phyloP scores from a whole-genome alignment of 2,329 filamentous ascomycete species.

The Clarireedia hainanense region DNA sequence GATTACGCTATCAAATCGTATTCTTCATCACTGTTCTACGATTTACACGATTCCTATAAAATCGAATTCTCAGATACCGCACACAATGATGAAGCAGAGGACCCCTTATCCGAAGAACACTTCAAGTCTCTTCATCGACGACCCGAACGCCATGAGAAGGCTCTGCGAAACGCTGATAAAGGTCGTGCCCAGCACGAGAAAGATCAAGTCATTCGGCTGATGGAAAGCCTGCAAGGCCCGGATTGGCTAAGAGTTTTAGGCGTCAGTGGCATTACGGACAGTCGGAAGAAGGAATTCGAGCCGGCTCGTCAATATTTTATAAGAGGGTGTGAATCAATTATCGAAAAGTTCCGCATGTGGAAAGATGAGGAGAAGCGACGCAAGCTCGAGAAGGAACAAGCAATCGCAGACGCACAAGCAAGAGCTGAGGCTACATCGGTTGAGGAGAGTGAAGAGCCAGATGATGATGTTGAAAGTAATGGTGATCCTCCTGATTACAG shows the following conservation, averaged over 20 bases:
- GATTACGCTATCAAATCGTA: conserved; percentile 43
- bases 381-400: conserved; percentile 67
- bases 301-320: conserved; percentile 81
- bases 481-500: conserved; percentile 49
- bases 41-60: conserved; percentile 48
- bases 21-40: conserved; percentile 47
- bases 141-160: conserved; percentile 52
- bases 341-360: conserved; percentile 85
- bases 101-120: conserved; percentile 48
- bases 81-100: conserved; percentile 32
- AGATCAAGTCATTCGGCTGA: conserved; percentile 54
- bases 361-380: conserved; percentile 81
- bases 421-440: conserved; percentile 32
- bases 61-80: conserved; percentile 47
- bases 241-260: conserved; percentile 94
- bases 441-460: conserved; percentile 26
- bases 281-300: conserved; percentile 79
- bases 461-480: conserved; percentile 44
- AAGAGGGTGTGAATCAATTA: conserved; percentile 67
- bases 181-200: conserved; percentile 59
- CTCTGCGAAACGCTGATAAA: conserved; percentile 56
- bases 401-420: conserved; percentile 39
- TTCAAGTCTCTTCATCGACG: conserved; percentile 49
- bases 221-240: conserved; percentile 79
- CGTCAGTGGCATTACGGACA: conserved; percentile 71